Base-by-base conservation (phyloP, 768 basidiomycete species). In the Clitopilus passeckerianus region DNA sequence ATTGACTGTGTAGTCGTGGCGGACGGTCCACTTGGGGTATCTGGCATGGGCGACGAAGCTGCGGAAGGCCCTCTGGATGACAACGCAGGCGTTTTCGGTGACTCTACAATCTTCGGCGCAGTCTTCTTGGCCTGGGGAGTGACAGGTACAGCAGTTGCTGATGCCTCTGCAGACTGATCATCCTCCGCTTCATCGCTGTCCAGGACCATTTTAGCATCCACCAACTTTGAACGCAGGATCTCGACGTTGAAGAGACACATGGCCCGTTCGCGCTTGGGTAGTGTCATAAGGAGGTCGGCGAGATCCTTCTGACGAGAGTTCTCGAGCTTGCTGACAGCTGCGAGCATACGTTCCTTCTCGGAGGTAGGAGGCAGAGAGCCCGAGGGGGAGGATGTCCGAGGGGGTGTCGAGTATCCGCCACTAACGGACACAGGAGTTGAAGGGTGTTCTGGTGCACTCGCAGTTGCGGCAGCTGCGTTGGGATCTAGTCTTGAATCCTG, bases 181-280 rank as follows among this genome's bases (percentile, higher is more conserved):
- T 78, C 80, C 15, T 83, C 83, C 12, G 72, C 85, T 24, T 87
- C 88, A 6, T 86, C 85, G 61, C 84, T 87, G 43, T 93, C 90
- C 60, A 96, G 71, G 20, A 96, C 89, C 66, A 82, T 76, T 74
- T 88, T 90, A 15, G 94, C 94, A 64, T 94, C 93, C 1, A 81
- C 81, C 18, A 95, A 75, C 75, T 95, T 95, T 20, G 75, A 78
- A 55, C 86, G 80, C 23, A 95, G 78, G 27, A 92, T 81, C 64
- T 95, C 92, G 12, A 79, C 77, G 63, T 93, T 95, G 79, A 96
- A 96, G 41, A 95, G 76, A 72, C 93, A 95, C 85, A 95, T 82
- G 0, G 92, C 93, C 14, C 93, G 84, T 63, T 96, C 94, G 60
- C 90, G 85, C 73, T 94, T 95, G 1, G 90, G 87, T 16, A 96